phyloP scores from a whole-genome alignment of 345 rosid genomes.

The Linum lewisii region DNA sequence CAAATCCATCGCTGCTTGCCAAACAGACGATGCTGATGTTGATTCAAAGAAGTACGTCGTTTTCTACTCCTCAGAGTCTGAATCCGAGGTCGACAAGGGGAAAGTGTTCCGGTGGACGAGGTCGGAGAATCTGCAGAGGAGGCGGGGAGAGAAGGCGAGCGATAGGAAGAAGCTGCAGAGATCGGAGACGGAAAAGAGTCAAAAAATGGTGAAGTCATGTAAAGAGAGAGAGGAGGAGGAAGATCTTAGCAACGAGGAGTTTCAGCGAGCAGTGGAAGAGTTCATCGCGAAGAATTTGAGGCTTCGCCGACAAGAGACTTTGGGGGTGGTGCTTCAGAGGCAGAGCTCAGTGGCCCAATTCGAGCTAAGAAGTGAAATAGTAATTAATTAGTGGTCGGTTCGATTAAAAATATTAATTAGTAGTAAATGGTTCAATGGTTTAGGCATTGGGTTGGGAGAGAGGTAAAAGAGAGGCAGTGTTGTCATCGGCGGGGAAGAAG shows the following conservation, averaged over 20 bases:
- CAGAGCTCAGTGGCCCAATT: slow-evolving; percentile 4
- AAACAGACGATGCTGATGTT: slow-evolving; percentile 4
- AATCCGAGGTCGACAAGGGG: slow-evolving; percentile 6
- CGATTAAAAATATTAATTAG: no score
- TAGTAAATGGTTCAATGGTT: no score
- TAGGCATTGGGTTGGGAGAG: no score
- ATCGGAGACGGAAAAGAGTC: slow-evolving; percentile 41
- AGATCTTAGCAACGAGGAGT: slow-evolving; percentile 62
- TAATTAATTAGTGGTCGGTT: background rate
- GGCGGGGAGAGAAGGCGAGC: slow-evolving; percentile 6
- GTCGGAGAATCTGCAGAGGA: slow-evolving; percentile 21
- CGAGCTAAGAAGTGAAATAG: slow-evolving; percentile 1
- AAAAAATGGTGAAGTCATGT: background rate
- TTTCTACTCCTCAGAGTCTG: slow-evolving; percentile 9
- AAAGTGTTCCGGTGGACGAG: slow-evolving; percentile 28
- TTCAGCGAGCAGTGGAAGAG: slow-evolving; percentile 57
- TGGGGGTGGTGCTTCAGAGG: slow-evolving; percentile 37
- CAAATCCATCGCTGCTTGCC: slow-evolving; percentile 1
- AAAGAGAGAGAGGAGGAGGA: slow-evolving; percentile 19
- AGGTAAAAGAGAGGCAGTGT: no score
- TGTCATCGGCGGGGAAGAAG: no score
- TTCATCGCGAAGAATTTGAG: slow-evolving; percentile 59
- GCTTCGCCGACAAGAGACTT: slow-evolving; percentile 57
- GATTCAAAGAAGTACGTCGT: background rate
- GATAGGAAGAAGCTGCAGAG: slow-evolving; percentile 25